phyloP scores from a whole-genome alignment of 2,329 filamentous ascomycete species.

The Chalara sp. region DNA sequence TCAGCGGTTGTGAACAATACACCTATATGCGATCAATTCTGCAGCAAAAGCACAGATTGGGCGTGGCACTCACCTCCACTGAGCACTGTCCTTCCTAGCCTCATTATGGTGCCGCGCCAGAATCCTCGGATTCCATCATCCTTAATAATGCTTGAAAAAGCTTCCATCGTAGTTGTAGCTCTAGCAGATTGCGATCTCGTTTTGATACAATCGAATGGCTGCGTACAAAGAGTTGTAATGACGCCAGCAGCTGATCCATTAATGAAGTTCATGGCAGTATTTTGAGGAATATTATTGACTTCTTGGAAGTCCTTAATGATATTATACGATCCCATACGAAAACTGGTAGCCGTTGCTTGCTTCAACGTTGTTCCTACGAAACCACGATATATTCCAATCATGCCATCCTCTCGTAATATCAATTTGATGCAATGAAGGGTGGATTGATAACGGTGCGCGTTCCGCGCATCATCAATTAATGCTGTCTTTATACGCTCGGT shows the following conservation, averaged over 20 bases:
- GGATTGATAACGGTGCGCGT: slow-evolving; percentile 21
- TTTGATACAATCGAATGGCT: slow-evolving; percentile 59
- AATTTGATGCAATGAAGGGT: slow-evolving; percentile 27
- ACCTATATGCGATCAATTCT: slow-evolving; percentile 1
- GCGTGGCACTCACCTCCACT: slow-evolving; percentile 43
- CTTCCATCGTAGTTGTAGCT: slow-evolving; percentile 50
- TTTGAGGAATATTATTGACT: slow-evolving; percentile 20
- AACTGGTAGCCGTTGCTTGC: slow-evolving; percentile 38
- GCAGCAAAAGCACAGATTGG: background rate
- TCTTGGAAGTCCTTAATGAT: slow-evolving; percentile 41
- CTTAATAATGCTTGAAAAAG: slow-evolving; percentile 43
- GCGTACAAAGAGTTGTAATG: slow-evolving; percentile 51
- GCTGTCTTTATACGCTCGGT: slow-evolving; percentile 65
- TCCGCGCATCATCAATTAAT: slow-evolving; percentile 30
- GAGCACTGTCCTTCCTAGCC: slow-evolving; percentile 55
- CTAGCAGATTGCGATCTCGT: slow-evolving; percentile 54
- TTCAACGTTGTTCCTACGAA: slow-evolving; percentile 40
- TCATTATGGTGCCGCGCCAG: slow-evolving; percentile 64
- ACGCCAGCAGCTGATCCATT: slow-evolving; percentile 50
- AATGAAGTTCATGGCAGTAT: slow-evolving; percentile 48
- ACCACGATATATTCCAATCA: slow-evolving; percentile 37
- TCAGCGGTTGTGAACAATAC: slow-evolving; percentile 16
- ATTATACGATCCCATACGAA: slow-evolving; percentile 31
- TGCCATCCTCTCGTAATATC: slow-evolving; percentile 33
- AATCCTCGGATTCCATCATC: slow-evolving; percentile 55